Conservation (phyloP, 2,329 filamentous ascomycete genomes). For the Chaetomiaceae sp. region DNA sequence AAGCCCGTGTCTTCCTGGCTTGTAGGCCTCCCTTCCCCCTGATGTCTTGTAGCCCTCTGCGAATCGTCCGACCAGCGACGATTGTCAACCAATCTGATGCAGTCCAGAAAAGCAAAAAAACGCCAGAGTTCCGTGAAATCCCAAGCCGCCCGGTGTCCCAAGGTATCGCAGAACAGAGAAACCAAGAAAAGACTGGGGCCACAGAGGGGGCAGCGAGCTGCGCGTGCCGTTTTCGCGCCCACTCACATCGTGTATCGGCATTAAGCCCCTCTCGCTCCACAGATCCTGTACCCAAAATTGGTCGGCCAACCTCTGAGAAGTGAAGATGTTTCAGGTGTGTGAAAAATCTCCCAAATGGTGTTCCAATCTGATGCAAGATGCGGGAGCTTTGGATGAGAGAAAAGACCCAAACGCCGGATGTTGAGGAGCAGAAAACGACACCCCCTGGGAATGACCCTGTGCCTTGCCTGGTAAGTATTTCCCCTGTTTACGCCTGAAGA, state of each 20-base stretch:
- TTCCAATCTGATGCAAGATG: conserved; percentile 48
- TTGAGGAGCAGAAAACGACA: conserved; percentile 22
- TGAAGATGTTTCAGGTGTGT: conserved; percentile 37
- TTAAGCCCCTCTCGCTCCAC: conserved; percentile 40
- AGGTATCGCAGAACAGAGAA: conserved; percentile 22
- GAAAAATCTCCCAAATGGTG: conserved; percentile 44
- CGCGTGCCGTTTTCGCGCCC: conserved; percentile 20
- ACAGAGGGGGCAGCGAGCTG: conserved; percentile 31
- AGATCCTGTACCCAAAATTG: conserved; percentile 39
- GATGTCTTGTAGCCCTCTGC: conserved; percentile 5
- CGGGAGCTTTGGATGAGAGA: conserved; percentile 38
- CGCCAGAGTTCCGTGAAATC: conserved; percentile 21
- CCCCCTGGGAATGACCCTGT: conserved; percentile 13
- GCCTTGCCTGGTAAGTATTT: conserved; percentile 14
- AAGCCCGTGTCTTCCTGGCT: conserved; percentile 18
- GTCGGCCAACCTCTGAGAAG: conserved; percentile 51
- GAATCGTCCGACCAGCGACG: conserved; percentile 26
- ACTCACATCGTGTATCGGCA: conserved; percentile 28
- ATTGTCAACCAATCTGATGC: conserved; percentile 24
- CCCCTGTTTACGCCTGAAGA: conserved; percentile 20
- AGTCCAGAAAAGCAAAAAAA: conserved; percentile 23
- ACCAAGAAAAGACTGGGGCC: conserved; percentile 23
- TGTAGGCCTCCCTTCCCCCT: conserved; percentile 15
- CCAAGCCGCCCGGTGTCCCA: conserved; percentile 22
- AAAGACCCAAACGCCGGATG: conserved; percentile 32